Base-by-base conservation (phyloP, 129 eudicot genomes). In the Calendula officinalis region DNA sequence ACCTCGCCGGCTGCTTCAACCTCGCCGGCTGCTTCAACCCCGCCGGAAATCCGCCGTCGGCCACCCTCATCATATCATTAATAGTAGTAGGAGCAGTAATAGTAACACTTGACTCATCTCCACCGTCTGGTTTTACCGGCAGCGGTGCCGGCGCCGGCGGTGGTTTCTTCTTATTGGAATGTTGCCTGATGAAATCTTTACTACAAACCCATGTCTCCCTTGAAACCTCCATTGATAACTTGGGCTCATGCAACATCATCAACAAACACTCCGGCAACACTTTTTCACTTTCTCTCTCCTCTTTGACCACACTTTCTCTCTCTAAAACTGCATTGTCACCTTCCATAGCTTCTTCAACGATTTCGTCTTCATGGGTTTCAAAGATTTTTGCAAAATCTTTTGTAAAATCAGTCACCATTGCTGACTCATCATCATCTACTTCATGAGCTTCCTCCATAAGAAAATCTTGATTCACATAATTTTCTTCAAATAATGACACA, bases 201-300 rank as follows among this genome's bases (percentile, higher is more conserved):
- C 81, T 79, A 75, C 89, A 77, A 30, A 90, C 97, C 97, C 97
- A 90, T 42, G 97, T 90, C 62, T 90, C 97, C 63, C 75, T 90
- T 11, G 91, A 90, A 4, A 90, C 91, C 57, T 86, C 95, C 88
- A 90, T 83, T 49, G 97, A 90, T 35, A 91, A 67, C 72, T 91
- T 91, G 7, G 97, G 97, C 70, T 90, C 97, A 15, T 86, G 84
- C 89, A 82, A 84, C 97, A 90, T 90, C 61, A 86, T 14, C 41
- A 90, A 49, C 77, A 90, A 82, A 74, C 95, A 90, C 4, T 90
- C 95, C 10, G 97, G 97, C 78, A 90, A 75, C n/a, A 62, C 60
- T 5, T 17, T 22, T 38, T 58, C 59, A 12, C 38, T 67, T 36
- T 62, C 75, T 43, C 27, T 66, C 61, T 64, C 48, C 30, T 22